Base-by-base conservation (phyloP, 257 asterid genomes). In the Penstemon eatonii region DNA sequence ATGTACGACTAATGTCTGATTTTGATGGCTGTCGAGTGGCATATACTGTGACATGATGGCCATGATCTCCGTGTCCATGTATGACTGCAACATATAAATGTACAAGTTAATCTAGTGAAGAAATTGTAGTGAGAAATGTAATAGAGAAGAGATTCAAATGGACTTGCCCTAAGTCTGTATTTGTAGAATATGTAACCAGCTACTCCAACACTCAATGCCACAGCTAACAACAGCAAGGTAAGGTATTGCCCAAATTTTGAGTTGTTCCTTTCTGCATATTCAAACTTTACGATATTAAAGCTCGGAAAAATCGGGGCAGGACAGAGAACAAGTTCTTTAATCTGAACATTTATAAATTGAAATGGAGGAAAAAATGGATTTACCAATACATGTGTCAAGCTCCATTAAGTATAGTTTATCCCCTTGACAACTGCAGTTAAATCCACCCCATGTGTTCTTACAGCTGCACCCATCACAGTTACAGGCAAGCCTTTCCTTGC, bases 31-130 rank as follows among this genome's bases (percentile, higher is more conserved):
- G 75, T 92, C 97, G 3, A 92, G 93, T 43, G 98, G 98, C 98
- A 92, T 90, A 77, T 92, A 92, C 75, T 92, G 98, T 0, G 98
- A 83, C 98, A 92, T 92, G 65, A 92, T 90, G 8, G 98, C 98
- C 97, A 90, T 92, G 56, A 92, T 88, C 91, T 92, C 98, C 0
- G 96, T 79, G 81, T 92, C 97, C 98, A 92, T 92, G 74, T 92
- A 92, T 25, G 98, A 89, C 98, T 92, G 86, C 79, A 78, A 44
- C 8, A 13, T 4, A 63, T 12, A 56, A 7, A 51, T 6, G 49
- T 41, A 13, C 4, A 4, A 13, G 37, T 25, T 40, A 33, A 38
- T 25, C 43, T 52, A 42, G 33, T 3, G 36, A n/a, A 46, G 3
- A 15, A 5, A 38, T 8, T 42, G 7, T 33, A 15, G 4, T 3